Base-by-base conservation (phyloP, 2,329 filamentous ascomycete species). In the Fusarium penzigii region DNA sequence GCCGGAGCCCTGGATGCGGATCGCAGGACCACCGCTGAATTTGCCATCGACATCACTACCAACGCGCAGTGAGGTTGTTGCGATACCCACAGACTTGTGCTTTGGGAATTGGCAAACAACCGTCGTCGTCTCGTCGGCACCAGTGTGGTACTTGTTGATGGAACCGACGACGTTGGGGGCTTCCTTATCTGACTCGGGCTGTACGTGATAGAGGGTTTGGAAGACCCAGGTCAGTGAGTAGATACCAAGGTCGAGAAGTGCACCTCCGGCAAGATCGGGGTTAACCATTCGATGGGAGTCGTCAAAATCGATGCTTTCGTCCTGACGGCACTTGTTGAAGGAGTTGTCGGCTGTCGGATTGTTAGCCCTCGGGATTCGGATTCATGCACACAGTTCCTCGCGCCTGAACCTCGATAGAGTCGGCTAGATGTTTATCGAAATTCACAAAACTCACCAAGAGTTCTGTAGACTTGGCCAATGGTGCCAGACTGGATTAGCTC, bases 181-280 rank as follows among this genome's bases (percentile, higher is more conserved):
- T 70, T 90, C 82, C 62, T 90, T 88, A 48, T 82, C 76, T 20
- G 81, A 79, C 59, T 85, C 78, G 2, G 86, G 80, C 66, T 92
- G 88, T 3, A 88, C 84, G 70, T 92, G 89, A 74, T 96, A 96
- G 29, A 96, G 80, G 42, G 87, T 88, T 73, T 96, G 90, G 80
- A 93, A 95, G 45, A 94, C 82, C 92, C 92, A 96, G 32, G 90
- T 95, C 56, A 96, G 74, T 43, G 89, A 84, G 76, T 96, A 96
- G 71, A 96, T 88, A 55, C 92, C 92, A 51, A 96, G 78, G 71
- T 96, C 92, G 46, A 96, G 80, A 49, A 95, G 76, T 2, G 87
- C 88, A 48, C 92, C 92, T 29, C 92, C 92, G 0, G 91, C 92
- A 42, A 96, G 79, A 64, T 92, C 87, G 17, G 80, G 79, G 72